phyloP scores from a whole-genome alignment of 305 asterid genomes.

The Fraxinus ornus region DNA sequence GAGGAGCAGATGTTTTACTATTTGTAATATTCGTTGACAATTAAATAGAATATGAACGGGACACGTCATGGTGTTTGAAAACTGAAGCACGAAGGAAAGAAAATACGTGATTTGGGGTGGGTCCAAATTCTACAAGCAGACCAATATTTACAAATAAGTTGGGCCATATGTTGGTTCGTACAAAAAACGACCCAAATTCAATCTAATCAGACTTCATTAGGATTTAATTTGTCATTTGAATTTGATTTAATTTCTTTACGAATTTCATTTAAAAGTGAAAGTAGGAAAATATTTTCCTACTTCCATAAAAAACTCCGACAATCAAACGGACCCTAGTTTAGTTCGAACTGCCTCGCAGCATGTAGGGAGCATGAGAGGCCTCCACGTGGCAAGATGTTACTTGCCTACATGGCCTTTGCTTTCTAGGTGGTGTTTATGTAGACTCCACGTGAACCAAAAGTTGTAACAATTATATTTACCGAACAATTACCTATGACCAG shows the following conservation, averaged over 20 bases:
- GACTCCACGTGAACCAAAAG: not conserved
- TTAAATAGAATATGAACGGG: too few relatives aligned
- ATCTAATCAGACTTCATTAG: not conserved
- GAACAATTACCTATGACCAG: not conserved
- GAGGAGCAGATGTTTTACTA: not conserved
- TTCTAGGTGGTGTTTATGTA: not conserved
- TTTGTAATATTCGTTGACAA: not conserved
- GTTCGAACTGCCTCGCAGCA: not conserved
- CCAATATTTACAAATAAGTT: not conserved
- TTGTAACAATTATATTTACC: too few relatives aligned
- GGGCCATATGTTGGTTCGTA: not conserved
- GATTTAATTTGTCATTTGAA: not conserved
- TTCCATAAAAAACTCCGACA: too few relatives aligned
- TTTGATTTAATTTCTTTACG: not conserved
- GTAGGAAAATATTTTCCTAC: too few relatives aligned
- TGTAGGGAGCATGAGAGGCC: not conserved
- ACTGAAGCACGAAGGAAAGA: not conserved
- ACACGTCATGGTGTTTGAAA: not conserved
- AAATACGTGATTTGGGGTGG: not conserved
- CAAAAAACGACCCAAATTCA: not conserved
- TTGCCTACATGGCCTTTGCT: not conserved
- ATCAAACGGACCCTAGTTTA: too few relatives aligned
- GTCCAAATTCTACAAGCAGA: not conserved
- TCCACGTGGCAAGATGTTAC: not conserved
- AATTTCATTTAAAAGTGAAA: too few relatives aligned